These are phyloP conservation scores for Phlegmacium glaucopus DNA, from an alignment of 768 basidiomycete genomes.

Conservation along the genomic window DNA sequence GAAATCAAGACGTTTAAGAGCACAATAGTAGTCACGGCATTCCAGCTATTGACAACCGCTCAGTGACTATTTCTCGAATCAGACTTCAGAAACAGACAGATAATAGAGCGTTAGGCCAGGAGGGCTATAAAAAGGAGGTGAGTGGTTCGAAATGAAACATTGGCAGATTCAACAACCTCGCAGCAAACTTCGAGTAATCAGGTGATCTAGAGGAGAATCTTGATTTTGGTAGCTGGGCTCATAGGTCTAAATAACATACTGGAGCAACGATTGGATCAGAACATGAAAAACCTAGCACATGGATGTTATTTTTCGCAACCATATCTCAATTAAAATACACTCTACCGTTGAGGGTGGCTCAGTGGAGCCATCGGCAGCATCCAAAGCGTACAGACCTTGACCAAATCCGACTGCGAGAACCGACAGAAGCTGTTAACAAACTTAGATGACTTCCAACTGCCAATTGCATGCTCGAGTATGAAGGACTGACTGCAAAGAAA, in stretches of 20 bases:
- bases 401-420: slow-evolving; percentile 81
- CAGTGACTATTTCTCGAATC: neutral
- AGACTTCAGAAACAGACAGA: slow-evolving; percentile 43
- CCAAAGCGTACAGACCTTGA: slow-evolving; percentile 86
- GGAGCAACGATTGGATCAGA: slow-evolving; percentile 78
- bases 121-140: slow-evolving; percentile 30
- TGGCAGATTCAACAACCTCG: slow-evolving; percentile 33
- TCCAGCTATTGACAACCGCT: slow-evolving; percentile 55
- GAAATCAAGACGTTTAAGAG: slow-evolving; percentile 93
- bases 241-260: slow-evolving; percentile 40
- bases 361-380: slow-evolving; percentile 81
- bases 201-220: slow-evolving; percentile 45
- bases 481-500: slow-evolving; percentile 72
- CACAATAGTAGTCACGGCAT: slow-evolving; percentile 76
- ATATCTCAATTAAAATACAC: neutral
- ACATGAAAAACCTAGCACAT: slow-evolving; percentile 57
- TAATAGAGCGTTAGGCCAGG: slow-evolving; percentile 74
- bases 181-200: slow-evolving; percentile 55
- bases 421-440: slow-evolving; percentile 58
- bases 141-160: neutral
- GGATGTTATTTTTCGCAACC: slow-evolving; percentile 3
- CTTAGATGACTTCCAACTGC: neutral
- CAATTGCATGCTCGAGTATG: slow-evolving; percentile 17
- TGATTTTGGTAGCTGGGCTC: neutral
- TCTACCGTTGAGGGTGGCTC: slow-evolving; percentile 50